phyloP scores from a whole-genome alignment of 129 eudicot species.

The Glebionis coronaria region DNA sequence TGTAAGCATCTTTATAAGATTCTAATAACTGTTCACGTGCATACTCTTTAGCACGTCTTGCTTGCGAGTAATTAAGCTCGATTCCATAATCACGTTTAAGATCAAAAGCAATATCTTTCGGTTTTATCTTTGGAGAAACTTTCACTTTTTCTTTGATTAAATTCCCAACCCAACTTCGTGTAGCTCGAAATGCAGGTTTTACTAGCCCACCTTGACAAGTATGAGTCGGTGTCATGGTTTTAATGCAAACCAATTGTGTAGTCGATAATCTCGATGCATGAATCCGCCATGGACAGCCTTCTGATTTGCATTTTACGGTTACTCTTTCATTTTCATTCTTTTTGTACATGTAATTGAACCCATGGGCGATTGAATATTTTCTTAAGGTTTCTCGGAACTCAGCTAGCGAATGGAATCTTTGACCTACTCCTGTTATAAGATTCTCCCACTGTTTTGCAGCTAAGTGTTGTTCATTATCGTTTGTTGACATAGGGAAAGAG shows the following conservation, averaged over 20 bases:
- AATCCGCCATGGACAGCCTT: constrained; percentile 37
- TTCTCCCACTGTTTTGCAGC: constrained; percentile 42
- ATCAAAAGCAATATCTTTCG: constrained; percentile 37
- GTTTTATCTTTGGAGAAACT: constrained; percentile 36
- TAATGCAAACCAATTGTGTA: constrained; percentile 35
- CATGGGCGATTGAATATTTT: constrained; percentile 38
- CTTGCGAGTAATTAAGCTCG: constrained; percentile 39
- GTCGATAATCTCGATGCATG: constrained; percentile 37
- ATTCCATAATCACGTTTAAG: constrained; percentile 42
- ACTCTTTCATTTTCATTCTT: constrained; percentile 36
- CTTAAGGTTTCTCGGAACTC: constrained; percentile 39
- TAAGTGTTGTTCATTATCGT: constrained; percentile 15
- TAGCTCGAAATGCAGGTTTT: constrained; percentile 35
- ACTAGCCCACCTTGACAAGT: constrained; percentile 33
- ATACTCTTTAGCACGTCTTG: constrained; percentile 36
- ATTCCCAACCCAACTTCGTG: constrained; percentile 38
- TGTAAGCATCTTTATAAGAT: constrained; percentile 44
- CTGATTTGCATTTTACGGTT: constrained; percentile 38
- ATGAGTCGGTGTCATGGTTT: constrained; percentile 32
- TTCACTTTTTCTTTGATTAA: constrained; percentile 33
- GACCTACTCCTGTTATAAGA: constrained; percentile 40
- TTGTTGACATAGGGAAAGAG: constrained; percentile 20
- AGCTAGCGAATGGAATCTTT: constrained; percentile 33
- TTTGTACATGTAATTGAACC: constrained; percentile 34
- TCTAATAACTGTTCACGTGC: constrained; percentile 36